phyloP scores from a whole-genome alignment of 306 rosid species.

The Ochetophila trinervis region DNA sequence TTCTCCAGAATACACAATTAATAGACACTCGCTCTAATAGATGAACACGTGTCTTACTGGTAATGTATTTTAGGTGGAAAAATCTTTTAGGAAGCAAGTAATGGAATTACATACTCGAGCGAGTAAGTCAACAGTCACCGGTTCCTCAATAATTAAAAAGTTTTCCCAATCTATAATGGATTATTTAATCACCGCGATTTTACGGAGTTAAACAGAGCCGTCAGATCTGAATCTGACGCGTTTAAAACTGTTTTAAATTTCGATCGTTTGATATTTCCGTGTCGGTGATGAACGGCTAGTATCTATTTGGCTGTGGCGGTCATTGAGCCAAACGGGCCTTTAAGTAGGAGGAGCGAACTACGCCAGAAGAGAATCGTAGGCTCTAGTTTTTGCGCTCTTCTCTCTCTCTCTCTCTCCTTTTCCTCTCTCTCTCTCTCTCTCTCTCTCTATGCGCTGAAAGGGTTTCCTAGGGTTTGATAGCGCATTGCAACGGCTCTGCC shows the following conservation, averaged over 20 bases:
- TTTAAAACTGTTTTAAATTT: neutral
- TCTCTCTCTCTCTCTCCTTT: slow-evolving; percentile 2
- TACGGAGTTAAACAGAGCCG: slow-evolving; percentile 6
- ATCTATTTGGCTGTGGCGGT: slow-evolving; percentile 26
- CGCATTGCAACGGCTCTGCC: slow-evolving; percentile 41
- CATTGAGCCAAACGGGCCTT: slow-evolving; percentile 36
- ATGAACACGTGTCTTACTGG: neutral
- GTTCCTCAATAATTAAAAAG: neutral
- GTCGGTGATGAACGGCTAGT: slow-evolving; percentile 28
- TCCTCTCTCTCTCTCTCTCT: slow-evolving; percentile 17
- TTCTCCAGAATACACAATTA: neutral
- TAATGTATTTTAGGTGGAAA: too few species aligned
- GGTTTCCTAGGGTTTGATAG: slow-evolving; percentile 58
- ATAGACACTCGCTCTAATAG: neutral
- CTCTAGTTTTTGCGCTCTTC: neutral
- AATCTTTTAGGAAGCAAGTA: neutral
- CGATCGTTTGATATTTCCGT: slow-evolving; percentile 31
- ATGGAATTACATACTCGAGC: fast-evolving
- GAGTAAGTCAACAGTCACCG: fast-evolving
- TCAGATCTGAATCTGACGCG: slow-evolving; percentile 34
- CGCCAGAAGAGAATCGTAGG: slow-evolving; percentile 20
- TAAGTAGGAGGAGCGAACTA: slow-evolving; percentile 35
- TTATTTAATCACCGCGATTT: neutral
- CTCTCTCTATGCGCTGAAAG: slow-evolving; percentile 33
- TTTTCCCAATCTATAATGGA: neutral